A percentile compares a stretch with the other conserved stretches of the same genome.
Conservation (phyloP, 768 basidiomycete genomes). For the Collybiopsis luxurians region DNA sequence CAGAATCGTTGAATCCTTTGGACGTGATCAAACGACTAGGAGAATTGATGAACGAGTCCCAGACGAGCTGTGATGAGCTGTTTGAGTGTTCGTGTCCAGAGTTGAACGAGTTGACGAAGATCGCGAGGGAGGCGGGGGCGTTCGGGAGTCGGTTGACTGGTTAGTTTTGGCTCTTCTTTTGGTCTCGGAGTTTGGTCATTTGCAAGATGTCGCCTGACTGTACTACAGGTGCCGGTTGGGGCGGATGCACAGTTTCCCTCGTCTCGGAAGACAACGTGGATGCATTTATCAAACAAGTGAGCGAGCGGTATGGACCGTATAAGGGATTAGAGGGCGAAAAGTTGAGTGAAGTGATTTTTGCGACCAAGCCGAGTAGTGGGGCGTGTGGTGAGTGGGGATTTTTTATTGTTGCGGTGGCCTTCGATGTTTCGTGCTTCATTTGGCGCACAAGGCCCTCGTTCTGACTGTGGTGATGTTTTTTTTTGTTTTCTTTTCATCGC, state of each 20-base stretch:
- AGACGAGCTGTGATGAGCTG: conserved; percentile 61
- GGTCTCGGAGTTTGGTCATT: background rate
- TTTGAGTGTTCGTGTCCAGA: conserved; percentile 84
- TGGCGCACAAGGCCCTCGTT: too few species aligned
- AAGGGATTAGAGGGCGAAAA: conserved; percentile 52
- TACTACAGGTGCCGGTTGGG: conserved; percentile 79
- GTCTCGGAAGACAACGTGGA: conserved; percentile 63
- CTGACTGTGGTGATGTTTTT: too few species aligned
- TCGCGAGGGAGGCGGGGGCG: conserved; percentile 72
- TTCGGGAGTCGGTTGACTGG: conserved; percentile 85
- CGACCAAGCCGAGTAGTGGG: conserved; percentile 79
- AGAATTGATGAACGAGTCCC: conserved; percentile 52
- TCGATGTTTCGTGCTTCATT: too few species aligned
- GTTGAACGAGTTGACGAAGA: conserved; percentile 61
- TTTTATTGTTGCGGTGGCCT: too few species aligned
- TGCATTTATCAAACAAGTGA: conserved; percentile 60
- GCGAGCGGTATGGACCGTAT: conserved; percentile 64
- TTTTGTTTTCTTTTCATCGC: too few species aligned
- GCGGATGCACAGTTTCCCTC: conserved; percentile 84
- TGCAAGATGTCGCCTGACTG: background rate
- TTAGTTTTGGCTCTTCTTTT: conserved; percentile 22
- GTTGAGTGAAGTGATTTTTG: conserved; percentile 70
- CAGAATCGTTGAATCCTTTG: too few species aligned
- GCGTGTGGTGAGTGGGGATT: conserved; percentile 65
- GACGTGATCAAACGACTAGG: conserved; percentile 6